Base-by-base conservation (phyloP, 768 basidiomycete species). In the Rhodosporidiobolus sp. region DNA sequence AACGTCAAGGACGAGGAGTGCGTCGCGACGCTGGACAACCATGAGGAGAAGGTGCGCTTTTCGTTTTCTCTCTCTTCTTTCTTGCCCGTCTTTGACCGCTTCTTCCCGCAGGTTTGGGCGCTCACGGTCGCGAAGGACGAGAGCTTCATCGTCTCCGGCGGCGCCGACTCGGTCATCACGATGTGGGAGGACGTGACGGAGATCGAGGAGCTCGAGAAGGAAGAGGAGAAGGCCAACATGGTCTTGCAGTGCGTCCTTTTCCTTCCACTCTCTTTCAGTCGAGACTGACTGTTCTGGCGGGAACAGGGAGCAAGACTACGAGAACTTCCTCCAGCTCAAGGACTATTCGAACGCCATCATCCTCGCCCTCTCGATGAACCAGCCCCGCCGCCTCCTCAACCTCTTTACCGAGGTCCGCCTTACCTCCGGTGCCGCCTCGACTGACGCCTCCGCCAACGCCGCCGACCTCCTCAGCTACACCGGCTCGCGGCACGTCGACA, bases 181-280 rank as follows among this genome's bases (percentile, higher is more conserved):
- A 90, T 99, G 79, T 98, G 96, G 96, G 85, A 91, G 81, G 95
- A 98, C 80, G 91, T 89, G 73, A 96, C 94, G 0, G 90, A 90
- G 79, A 88, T 90, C 75, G 85, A 90, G 72, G 88, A 90, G 76
- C 82, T 83, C 49, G 89, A 92, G 80, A 89, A 88, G 79, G 89
- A 90, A 77, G 82, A 84, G 10, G 87, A 89, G 77, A 86, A 91
- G 32, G 86, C 87, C 20, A 86, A 90, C 66, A 81, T 88, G 72
- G 90, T 92, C 56, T 84, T 91, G 76, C 91, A 90, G 95, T 94
- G 78, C 78, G 90, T 84, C 34, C 49, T 57, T 34, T 17, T 26
- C n/a, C 34, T 32, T 59, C 26, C 19, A 3, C 14, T 45, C 11
- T 45, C 54, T 3, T 12, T 22, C 49, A 2, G 11, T 73, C 14